Evolutionary conservation across 495 filamentous ascomycete genomes (phyloP), one percentile per base, ranked within the genome.

Genomic region (Aspergillus incahuasiensis): DNA sequence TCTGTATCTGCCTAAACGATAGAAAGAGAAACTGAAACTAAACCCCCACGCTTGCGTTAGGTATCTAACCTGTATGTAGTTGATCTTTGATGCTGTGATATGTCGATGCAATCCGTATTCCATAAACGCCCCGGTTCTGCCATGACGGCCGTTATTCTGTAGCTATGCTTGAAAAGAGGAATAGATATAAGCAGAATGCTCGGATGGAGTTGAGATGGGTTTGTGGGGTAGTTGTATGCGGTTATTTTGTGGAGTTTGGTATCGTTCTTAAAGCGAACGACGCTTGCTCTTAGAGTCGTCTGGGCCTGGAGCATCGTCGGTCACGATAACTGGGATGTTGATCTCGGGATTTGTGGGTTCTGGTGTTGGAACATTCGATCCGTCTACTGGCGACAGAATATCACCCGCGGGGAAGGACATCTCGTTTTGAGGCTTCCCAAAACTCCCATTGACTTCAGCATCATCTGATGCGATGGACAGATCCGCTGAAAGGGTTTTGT

Each of bases 381-480:
- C 25, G 22, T 57, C 55, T 6, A 15, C 19, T 7, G 48, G 40
- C 12, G 44, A 42, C 8, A 30, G 38, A 4, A 25, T 35, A 13
- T 34, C 42, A 22, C 48, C 35, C n/a, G 11, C n/a, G 15, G 38
- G 5, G 19, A 25, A 25, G 1, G 25, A 16, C 16, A 13, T 35
- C 1, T 49, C 46, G 8, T 56, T 49, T 1, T 19, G 32, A 18
- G 19, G 32, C 34, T 11, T 34, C 6, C 32, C 32, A 2, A 48
- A 51, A 16, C 55, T 54, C 1, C 16, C 38, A 18, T 40, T 40
- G 38, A 3, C 39, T 3, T 56, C 52, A 20, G 47, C 79, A 5
- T 77, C 76, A 19, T 79, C 82, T 50, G 64, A 76, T 4, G 48
- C 38, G n/a, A 40, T 25, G 3, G 48, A 50, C 7, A 40, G 48